phyloP scores from a whole-genome alignment of 495 filamentous ascomycete species.

The Aspergillus panamensis region DNA sequence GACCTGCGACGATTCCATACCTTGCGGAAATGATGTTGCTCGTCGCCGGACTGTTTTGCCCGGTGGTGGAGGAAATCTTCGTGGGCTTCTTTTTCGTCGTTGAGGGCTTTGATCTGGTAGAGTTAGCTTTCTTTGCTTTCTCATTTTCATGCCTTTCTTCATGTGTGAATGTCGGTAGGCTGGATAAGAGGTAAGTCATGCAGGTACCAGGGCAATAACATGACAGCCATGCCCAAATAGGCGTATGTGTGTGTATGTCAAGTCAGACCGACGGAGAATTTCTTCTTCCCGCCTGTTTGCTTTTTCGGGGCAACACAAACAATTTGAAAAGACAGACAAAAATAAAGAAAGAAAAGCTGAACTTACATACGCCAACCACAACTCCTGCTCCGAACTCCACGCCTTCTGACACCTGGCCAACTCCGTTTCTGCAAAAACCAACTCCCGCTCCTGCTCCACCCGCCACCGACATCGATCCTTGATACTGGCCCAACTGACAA shows the following conservation, averaged over 20 bases:
- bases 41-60: conserved; percentile 37
- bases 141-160: too few species aligned
- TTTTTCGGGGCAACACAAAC: neutral
- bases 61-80: conserved; percentile 34
- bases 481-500: conserved; percentile 38
- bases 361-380: conserved; percentile 42
- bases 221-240: too few species aligned
- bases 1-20: conserved; percentile 32
- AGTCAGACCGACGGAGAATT: conserved; percentile 3
- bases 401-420: conserved; percentile 40
- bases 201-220: too few species aligned
- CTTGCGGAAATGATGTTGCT: conserved; percentile 41
- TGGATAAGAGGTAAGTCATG: too few species aligned
- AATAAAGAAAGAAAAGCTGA: neutral
- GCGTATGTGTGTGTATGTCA: neutral
- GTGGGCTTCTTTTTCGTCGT: conserved; percentile 41
- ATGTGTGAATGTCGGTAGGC: too few species aligned
- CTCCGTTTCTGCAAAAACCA: conserved; percentile 30
- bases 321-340: conserved; percentile 2
- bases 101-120: conserved; percentile 33
- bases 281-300: neutral
- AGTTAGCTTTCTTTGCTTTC: too few species aligned
- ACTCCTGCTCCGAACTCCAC: conserved; percentile 44
- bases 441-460: conserved; percentile 32
- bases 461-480: conserved; percentile 36